A percentile compares a stretch with the other conserved stretches of the same genome.
Conservation (phyloP, 805 yeast genomes). For the Yamadazyma kitorensis region DNA sequence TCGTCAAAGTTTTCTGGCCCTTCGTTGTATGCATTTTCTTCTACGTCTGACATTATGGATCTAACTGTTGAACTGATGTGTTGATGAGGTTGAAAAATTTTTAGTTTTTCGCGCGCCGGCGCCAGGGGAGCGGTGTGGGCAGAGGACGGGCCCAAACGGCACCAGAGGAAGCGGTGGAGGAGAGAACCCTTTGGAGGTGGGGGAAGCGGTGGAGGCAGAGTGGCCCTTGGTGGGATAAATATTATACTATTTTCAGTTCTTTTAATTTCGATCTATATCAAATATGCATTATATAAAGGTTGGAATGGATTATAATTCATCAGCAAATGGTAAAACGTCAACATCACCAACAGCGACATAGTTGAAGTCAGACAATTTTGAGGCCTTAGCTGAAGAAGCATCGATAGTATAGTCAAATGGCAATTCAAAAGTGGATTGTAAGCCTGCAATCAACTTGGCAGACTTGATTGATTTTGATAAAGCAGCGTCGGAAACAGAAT, state of each 20-base stretch:
- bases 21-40: conserved; percentile 59
- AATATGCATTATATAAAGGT: not conserved
- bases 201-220: not conserved
- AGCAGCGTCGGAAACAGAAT: conserved; percentile 40
- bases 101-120: too few relatives aligned
- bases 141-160: too few relatives aligned
- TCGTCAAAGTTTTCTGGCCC: conserved; percentile 71
- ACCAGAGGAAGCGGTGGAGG: not conserved
- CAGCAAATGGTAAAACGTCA: conserved; percentile 80
- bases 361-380: conserved; percentile 62
- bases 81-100: conserved; percentile 6
- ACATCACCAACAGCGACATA: conserved; percentile 89
- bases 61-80: not conserved
- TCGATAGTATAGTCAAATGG: conserved; percentile 30
- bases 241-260: too few relatives aligned
- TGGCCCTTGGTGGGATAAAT: too few relatives aligned
- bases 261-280: not conserved
- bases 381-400: conserved; percentile 31
- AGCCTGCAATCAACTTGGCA: conserved; percentile 42
- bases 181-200: not conserved
- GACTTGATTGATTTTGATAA: conserved; percentile 53
- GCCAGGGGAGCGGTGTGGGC: too few relatives aligned
- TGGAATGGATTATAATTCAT: conserved; percentile 80
- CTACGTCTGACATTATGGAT: conserved; percentile 44
- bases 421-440: conserved; percentile 35